These are phyloP conservation scores for Coniferiporia weirii DNA, from an alignment of 1,284 basidiomycete genomes.

Conservation along the genomic window DNA sequence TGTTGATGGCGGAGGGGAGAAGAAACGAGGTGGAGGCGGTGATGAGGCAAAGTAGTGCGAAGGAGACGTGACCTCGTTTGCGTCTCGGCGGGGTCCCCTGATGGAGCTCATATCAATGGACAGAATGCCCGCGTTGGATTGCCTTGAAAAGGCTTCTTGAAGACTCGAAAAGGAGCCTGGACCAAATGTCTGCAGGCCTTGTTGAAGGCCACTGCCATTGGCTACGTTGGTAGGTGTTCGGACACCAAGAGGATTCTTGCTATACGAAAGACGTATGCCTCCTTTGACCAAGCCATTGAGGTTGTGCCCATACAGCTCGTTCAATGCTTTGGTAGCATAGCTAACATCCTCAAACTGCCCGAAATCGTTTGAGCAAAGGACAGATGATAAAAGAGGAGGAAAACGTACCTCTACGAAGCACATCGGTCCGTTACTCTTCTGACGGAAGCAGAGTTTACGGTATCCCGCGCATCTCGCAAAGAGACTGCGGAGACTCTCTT, in stretches of 20 bases:
- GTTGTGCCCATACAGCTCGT: constrained; percentile 88
- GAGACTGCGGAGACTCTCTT: constrained; percentile 78
- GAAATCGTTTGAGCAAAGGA: too few relatives aligned
- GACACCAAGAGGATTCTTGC: constrained; percentile 90
- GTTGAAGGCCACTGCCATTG: constrained; percentile 43
- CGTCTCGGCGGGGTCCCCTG: constrained; percentile 11
- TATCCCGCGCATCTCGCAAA: constrained; percentile 81
- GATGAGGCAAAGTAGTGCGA: constrained; percentile 19
- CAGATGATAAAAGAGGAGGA: neutral
- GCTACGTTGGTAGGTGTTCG: constrained; percentile 67
- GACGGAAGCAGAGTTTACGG: constrained; percentile 88
- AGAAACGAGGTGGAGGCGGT: constrained; percentile 22
- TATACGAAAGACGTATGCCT: constrained; percentile 93
- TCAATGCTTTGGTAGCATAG: constrained; percentile 79
- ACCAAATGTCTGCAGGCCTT: constrained; percentile 38
- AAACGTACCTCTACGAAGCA: constrained; percentile 85
- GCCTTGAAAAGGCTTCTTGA: constrained; percentile 18
- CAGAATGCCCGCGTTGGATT: constrained; percentile 6
- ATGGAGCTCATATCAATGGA: constrained; percentile 16
- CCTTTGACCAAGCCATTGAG: constrained; percentile 90
- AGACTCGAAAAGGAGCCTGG: constrained; percentile 16
- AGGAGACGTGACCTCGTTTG: constrained; percentile 18
- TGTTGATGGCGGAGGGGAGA: constrained; percentile 21
- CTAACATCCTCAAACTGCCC: constrained; percentile 85
- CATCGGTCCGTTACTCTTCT: constrained; percentile 96